Evolutionary conservation across 2,329 filamentous ascomycete genomes (phyloP), one percentile per base, ranked within the genome.

Genomic region (Hymenoscyphus scutula): DNA sequence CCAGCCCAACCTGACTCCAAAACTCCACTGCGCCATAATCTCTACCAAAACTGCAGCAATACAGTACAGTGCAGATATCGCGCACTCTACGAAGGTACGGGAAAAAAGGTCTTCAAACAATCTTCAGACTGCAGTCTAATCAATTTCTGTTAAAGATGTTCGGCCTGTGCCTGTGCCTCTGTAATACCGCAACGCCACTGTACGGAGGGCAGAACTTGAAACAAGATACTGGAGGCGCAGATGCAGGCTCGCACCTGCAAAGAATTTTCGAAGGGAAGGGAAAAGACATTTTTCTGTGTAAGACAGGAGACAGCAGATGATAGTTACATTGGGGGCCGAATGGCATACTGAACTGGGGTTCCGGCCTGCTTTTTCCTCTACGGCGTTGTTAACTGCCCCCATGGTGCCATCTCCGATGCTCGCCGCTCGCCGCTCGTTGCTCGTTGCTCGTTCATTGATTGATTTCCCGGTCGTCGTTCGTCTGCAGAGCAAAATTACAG

Each of bases 181-280:
- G 45, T 51, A 51, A 51, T 51, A 25, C 45, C 41, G 10, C 19
- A 51, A 51, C 45, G 45, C 45, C 45, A 51, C 45, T 51, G 8
- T 25, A 13, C n/a, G 11, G 19, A 23, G 27, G 27, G 27, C 6
- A 29, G 27, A 29, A 29, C 27, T 29, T 51, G 45, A 51, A 51
- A 51, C 45, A 23, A 23, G 45, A 51, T 25, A 51, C 45, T 51
- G 11, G 45, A 51, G 45, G n/a, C 45, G 45, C 45, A 51, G 45
- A 8, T 19, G 45, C 45, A 23, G 38, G 7, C 38, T 25, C 25
- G 19, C 19, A 23, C 19, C 19, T 23, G 45, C 19, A 23, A 11
- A 51, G n/a, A 48, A 23, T 19, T 19, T n/a, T n/a, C n/a, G n/a
- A 48, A 1, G 11, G 6, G 41, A 23, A 48, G 23, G 23, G n/a